A percentile compares a stretch with the other conserved stretches of the same genome.
phyloP scores from a whole-genome alignment of 768 basidiomycete genomes.

The Pleurotus citrinopileatus region DNA sequence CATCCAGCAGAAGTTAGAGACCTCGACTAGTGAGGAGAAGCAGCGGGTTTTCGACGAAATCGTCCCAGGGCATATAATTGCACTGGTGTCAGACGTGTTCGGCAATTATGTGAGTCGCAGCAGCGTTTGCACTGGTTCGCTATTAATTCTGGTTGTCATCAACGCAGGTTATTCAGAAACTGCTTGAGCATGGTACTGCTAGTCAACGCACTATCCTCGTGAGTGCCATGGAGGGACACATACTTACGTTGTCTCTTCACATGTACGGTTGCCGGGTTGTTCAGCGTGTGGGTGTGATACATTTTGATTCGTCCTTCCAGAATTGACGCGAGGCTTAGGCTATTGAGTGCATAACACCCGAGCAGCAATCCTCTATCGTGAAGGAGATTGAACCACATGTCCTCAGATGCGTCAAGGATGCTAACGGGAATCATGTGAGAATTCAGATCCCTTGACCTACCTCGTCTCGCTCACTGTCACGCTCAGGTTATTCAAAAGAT shows the following conservation, averaged over 20 bases:
- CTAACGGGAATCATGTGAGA: conserved; percentile 91
- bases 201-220: conserved; percentile 71
- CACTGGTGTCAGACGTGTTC: conserved; percentile 88
- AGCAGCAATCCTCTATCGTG: conserved; percentile 76
- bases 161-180: conserved; percentile 95
- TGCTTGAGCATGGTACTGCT: conserved; percentile 84
- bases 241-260: conserved; percentile 76
- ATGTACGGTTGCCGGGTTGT: conserved; percentile 98
- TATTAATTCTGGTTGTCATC: too few species aligned
- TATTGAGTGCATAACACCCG: conserved; percentile 74
- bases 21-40: conserved; percentile 75
- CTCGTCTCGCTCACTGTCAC: conserved; percentile 6
- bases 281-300: conserved; percentile 65
- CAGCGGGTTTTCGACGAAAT: conserved; percentile 85
- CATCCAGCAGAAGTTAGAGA: conserved; percentile 86
- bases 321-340: conserved; percentile 50
- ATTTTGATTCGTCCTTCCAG: background rate
- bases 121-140: background rate
- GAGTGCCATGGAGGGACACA: conserved; percentile 71
- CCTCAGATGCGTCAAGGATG: conserved; percentile 83
- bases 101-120: conserved; percentile 81
- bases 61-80: conserved; percentile 67
- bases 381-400: conserved; percentile 78
- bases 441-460: conserved; percentile 1
- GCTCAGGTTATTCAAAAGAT: conserved; percentile 83